phyloP scores from a whole-genome alignment of 2,329 filamentous ascomycete genomes.

The Beauveria rudraprayagi region DNA sequence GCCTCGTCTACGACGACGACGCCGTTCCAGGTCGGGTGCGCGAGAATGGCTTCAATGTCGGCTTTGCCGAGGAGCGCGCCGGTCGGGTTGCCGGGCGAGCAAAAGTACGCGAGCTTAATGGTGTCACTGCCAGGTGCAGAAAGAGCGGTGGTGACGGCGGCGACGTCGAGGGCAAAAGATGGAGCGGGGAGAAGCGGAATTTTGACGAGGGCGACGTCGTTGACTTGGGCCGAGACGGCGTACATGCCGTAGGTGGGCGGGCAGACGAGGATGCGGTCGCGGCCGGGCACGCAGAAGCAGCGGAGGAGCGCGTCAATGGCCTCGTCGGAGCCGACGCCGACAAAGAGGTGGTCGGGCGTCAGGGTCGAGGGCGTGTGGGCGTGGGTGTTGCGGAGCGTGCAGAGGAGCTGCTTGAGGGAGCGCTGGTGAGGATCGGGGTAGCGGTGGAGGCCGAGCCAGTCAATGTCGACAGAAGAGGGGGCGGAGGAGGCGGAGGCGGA shows the following conservation, averaged over 20 bases:
- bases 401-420: constrained; percentile 78
- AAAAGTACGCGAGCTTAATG: constrained; percentile 88
- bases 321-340: constrained; percentile 93
- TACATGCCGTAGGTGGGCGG: constrained; percentile 99
- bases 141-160: constrained; percentile 59
- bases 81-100: constrained; percentile 92
- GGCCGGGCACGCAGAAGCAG: constrained; percentile 82
- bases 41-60: constrained; percentile 64
- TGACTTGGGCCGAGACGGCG: constrained; percentile 84
- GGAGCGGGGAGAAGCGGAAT: constrained; percentile 71
- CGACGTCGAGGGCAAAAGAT: constrained; percentile 65
- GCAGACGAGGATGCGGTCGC: constrained; percentile 87
- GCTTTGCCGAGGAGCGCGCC: constrained; percentile 68
- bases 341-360: constrained; percentile 77
- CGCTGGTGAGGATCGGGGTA: constrained; percentile 95
- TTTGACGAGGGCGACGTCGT: constrained; percentile 79
- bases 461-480: constrained; percentile 38
- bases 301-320: constrained; percentile 90
- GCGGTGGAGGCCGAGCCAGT: constrained; percentile 77
- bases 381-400: constrained; percentile 78
- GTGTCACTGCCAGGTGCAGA: constrained; percentile 36
- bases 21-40: constrained; percentile 91
- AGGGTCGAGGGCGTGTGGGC: constrained; percentile 67
- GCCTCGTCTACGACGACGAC: constrained; percentile 91
- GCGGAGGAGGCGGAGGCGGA: constrained; percentile 21